A percentile compares a stretch with the other conserved stretches of the same genome.
Conservation (phyloP, 1,284 basidiomycete species). For the Moniliella sp. region DNA sequence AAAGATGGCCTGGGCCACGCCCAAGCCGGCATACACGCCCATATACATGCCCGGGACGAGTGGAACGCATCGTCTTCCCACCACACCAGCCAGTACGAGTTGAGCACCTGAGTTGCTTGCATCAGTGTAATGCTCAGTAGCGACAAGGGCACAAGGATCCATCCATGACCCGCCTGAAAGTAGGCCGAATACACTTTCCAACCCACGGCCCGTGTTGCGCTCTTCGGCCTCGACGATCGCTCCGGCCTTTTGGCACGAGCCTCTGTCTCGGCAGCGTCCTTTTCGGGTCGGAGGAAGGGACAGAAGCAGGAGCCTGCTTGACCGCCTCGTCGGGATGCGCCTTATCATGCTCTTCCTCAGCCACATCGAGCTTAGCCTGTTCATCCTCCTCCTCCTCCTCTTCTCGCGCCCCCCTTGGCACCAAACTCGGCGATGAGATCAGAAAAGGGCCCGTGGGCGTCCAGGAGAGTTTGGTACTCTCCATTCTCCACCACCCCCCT, state of each 20-base stretch:
- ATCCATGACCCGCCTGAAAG: slow-evolving; percentile 45
- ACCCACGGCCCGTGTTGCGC: slow-evolving; percentile 28
- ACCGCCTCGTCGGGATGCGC: slow-evolving; percentile 3
- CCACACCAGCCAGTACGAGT: slow-evolving; percentile 35
- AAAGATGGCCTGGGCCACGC: slow-evolving; percentile 42
- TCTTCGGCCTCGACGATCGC: slow-evolving; percentile 22
- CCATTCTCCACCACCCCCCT: slow-evolving; percentile 48
- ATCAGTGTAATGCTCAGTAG: slow-evolving; percentile 43
- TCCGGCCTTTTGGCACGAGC: slow-evolving; percentile 10
- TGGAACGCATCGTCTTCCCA: slow-evolving; percentile 43
- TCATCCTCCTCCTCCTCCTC: slow-evolving; percentile 15
- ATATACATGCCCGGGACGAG: slow-evolving; percentile 44
- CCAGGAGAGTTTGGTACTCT: slow-evolving; percentile 44
- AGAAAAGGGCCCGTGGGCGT: slow-evolving; percentile 41
- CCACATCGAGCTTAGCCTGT: slow-evolving; percentile 11
- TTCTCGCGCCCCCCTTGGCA: slow-evolving; percentile 9
- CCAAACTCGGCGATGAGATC: slow-evolving; percentile 37
- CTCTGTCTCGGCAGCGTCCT: slow-evolving; percentile 6
- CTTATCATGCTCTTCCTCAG: background rate
- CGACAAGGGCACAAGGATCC: slow-evolving; percentile 43
- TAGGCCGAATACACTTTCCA: slow-evolving; percentile 48
- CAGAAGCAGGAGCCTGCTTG: slow-evolving; percentile 8
- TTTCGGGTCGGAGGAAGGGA: no score
- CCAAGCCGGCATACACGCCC: slow-evolving; percentile 49
- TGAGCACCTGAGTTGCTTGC: slow-evolving; percentile 42